Evolutionary conservation across 129 eudicot genomes (phyloP), one percentile per base, ranked within the genome.

Genomic region (Gnaphalium uliginosum): DNA sequence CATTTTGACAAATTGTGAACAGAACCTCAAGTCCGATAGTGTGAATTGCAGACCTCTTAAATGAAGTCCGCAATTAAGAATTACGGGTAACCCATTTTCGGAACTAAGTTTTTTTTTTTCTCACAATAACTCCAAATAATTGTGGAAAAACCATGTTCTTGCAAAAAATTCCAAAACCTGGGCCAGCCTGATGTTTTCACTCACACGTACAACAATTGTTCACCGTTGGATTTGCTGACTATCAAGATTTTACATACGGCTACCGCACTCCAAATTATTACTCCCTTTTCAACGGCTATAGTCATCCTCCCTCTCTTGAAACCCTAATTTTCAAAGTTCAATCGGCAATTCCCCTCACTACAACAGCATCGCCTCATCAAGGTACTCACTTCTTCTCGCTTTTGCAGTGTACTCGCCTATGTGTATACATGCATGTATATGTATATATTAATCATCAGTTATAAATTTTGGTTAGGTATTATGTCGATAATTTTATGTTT

Each of bases 251-350:
- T 19, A 17, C 37, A 24, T 59, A 59, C 57, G 15, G n/a, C n/a
- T n/a, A n/a, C 77, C 1, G 18, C 33, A 14, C 57, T 57, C 26
- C 41, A 54, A 39, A 37, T 56, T 0, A 23, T 6, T 33, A 11
- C 32, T 24, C 66, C 19, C 18, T 58, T 37, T 60, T 73, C 59
- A 73, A 73, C 77, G 57, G 41, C 69, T 60, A 51, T 53, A 76
- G 73, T 24, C 43, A 74, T 61, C 59, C 19, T 11, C 66, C 25
- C 66, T 23, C 37, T 32, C 35, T 66, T 51, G 51, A 66, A 76
- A 76, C 73, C 79, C 80, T 76, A 76, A 32, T 66, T 24, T 2
- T 37, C 65, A 72, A 73, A 35, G 9, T 23, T 46, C 18, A 41
- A 22, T 46, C 41, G 41, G 48, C 65, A 43, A 41, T 6, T 68